A percentile compares a stretch with the other conserved stretches of the same genome.
These are phyloP conservation scores for Drosera spatulata DNA, from an alignment of 179 eudicot species.

Conservation along the genomic window DNA sequence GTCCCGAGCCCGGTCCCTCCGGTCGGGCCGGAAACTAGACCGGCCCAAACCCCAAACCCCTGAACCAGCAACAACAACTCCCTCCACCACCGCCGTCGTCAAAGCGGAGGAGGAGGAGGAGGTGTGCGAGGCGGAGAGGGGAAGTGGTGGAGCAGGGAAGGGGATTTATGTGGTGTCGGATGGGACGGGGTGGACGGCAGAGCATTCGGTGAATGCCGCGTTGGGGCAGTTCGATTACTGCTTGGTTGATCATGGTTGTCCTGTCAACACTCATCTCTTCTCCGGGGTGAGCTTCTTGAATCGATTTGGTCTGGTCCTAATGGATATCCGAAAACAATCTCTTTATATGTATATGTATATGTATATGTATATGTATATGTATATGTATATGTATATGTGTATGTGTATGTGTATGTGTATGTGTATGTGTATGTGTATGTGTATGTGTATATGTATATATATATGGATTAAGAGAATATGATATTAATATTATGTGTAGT, in stretches of 20 bases:
- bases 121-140: slow-evolving; percentile 18
- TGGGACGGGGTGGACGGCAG: slow-evolving; percentile 96
- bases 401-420: too few species aligned
- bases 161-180: slow-evolving; percentile 83
- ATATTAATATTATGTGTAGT: too few species aligned
- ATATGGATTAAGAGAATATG: too few species aligned
- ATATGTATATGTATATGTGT: too few species aligned
- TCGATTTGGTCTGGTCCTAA: too few species aligned
- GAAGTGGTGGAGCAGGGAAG: slow-evolving; percentile 23
- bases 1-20: slow-evolving; percentile 70
- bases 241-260: slow-evolving; percentile 64
- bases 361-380: too few species aligned
- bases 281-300: slow-evolving; percentile 54
- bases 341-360: too few species aligned
- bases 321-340: too few species aligned
- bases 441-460: too few species aligned
- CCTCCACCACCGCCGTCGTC: background rate
- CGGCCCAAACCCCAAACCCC: slow-evolving; percentile 13
- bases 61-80: slow-evolving; percentile 1
- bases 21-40: slow-evolving; percentile 54
- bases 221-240: slow-evolving; percentile 91
- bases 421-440: too few species aligned
- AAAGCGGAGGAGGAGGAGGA: slow-evolving; percentile 13
- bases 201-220: slow-evolving; percentile 79
- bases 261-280: slow-evolving; percentile 81